A percentile compares a stretch with the other conserved stretches of the same genome.
phyloP scores from a whole-genome alignment of 2,329 filamentous ascomycete genomes.

The Akanthomyces uredinophilus region DNA sequence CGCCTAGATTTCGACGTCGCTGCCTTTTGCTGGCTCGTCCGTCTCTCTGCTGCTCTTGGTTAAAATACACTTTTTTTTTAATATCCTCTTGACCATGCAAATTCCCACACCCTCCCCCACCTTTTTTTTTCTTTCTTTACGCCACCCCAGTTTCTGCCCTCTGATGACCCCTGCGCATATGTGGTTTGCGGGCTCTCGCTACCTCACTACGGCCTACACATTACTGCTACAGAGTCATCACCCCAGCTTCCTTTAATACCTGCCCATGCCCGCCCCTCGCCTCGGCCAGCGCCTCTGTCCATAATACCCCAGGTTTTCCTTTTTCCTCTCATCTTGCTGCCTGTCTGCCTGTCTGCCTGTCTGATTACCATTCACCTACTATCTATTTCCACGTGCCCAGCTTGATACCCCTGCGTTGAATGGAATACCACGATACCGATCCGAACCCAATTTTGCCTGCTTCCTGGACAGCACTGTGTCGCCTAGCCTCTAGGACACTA shows the following conservation, averaged over 20 bases:
- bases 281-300: not conserved
- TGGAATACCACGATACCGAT: not conserved
- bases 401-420: not conserved
- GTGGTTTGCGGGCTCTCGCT: too few relatives aligned
- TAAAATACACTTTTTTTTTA: not conserved
- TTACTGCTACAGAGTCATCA: not conserved
- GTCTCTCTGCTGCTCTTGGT: not conserved
- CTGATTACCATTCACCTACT: not conserved
- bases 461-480: not conserved
- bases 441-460: not conserved
- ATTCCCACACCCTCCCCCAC: not conserved
- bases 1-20: not conserved
- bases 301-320: constrained; percentile 10
- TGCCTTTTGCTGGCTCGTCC: not conserved
- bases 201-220: too few relatives aligned
- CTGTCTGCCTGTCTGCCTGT: not conserved
- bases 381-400: not conserved
- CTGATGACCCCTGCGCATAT: not conserved
- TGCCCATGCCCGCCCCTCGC: constrained; percentile 2
- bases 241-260: constrained; percentile 9
- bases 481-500: not conserved
- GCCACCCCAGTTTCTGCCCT: not conserved
- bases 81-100: not conserved
- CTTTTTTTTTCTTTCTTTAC: not conserved
- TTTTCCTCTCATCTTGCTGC: not conserved